Percentiles rank a stretch among this genome's conserved stretches.
Conservation (phyloP, 768 basidiomycete species). For the Termitomyces titanicus region DNA sequence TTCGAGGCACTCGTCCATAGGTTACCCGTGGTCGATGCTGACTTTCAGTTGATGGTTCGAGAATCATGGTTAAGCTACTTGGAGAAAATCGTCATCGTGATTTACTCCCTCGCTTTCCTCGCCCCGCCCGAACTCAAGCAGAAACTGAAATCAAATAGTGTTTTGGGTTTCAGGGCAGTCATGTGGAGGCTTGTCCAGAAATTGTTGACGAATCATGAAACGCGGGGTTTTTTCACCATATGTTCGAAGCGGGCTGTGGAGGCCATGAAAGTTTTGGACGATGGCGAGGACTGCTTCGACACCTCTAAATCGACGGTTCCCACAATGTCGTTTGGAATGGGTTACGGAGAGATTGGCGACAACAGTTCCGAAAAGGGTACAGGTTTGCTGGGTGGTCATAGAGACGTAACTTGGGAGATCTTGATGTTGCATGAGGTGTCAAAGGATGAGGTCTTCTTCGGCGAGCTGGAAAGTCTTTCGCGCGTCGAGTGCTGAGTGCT, state of each 20-base stretch:
- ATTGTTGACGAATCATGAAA: slow-evolving; percentile 51
- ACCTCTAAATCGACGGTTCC: slow-evolving; percentile 55
- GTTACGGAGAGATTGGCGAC: slow-evolving; percentile 73
- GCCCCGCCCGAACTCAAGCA: slow-evolving; percentile 73
- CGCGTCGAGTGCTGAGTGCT: slow-evolving; percentile 68
- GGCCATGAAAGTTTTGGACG: slow-evolving; percentile 75
- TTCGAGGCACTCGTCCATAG: slow-evolving; percentile 75
- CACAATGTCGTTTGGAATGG: slow-evolving; percentile 80
- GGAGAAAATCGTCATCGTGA: slow-evolving; percentile 75
- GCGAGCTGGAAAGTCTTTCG: slow-evolving; percentile 76
- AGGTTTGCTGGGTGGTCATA: slow-evolving; percentile 69
- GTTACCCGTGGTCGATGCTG: slow-evolving; percentile 74
- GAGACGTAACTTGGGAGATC: slow-evolving; percentile 68
- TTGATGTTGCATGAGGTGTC: slow-evolving; percentile 64
- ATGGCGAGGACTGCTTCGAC: slow-evolving; percentile 71
- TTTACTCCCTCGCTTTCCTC: slow-evolving; percentile 85
- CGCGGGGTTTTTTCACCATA: slow-evolving; percentile 48
- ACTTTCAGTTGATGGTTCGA: slow-evolving; percentile 62
- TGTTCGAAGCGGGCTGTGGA: slow-evolving; percentile 69
- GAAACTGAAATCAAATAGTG: slow-evolving; percentile 60
- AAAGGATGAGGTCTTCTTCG: slow-evolving; percentile 65
- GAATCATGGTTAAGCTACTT: slow-evolving; percentile 76
- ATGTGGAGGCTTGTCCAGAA: slow-evolving; percentile 71
- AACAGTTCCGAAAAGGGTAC: slow-evolving; percentile 64
- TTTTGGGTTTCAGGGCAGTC: slow-evolving; percentile 64